Conservation (phyloP, 2,329 filamentous ascomycete genomes). For the Trichoderma hamatum region DNA sequence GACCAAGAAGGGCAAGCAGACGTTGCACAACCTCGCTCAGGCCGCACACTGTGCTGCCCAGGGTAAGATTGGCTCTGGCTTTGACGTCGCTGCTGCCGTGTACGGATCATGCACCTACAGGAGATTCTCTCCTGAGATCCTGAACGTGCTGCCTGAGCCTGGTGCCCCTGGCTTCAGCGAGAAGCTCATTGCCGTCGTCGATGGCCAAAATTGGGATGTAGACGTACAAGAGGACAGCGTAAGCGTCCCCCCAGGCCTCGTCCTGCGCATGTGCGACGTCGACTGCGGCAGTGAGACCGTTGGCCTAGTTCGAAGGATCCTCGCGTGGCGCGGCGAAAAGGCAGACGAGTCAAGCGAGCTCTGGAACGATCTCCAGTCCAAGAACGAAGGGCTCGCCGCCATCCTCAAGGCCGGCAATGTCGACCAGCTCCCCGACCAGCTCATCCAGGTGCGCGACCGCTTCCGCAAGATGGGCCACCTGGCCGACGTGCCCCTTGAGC, state of each 20-base stretch:
- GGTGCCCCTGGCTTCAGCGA: slow-evolving; percentile 68
- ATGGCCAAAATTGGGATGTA: slow-evolving; percentile 75
- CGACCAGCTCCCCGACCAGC: slow-evolving; percentile 49
- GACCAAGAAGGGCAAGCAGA: slow-evolving; percentile 56
- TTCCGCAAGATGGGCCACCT: slow-evolving; percentile 76
- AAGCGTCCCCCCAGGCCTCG: slow-evolving; percentile 70
- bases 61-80: slow-evolving; percentile 93
- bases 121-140: slow-evolving; percentile 82
- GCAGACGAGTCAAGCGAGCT: slow-evolving; percentile 65
- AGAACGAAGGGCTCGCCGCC: slow-evolving; percentile 71
- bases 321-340: slow-evolving; percentile 75
- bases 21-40: slow-evolving; percentile 91
- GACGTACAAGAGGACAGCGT: slow-evolving; percentile 72
- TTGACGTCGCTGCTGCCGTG: slow-evolving; percentile 91
- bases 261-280: slow-evolving; percentile 92
- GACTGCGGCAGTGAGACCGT: slow-evolving; percentile 93
- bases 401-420: slow-evolving; percentile 59
- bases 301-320: slow-evolving; percentile 90
- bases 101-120: slow-evolving; percentile 90
- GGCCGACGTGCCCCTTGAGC: slow-evolving; percentile 86
- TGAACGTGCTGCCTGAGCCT: slow-evolving; percentile 68
- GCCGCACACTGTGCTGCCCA: slow-evolving; percentile 93
- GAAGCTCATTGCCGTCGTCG: slow-evolving; percentile 66
- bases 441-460: slow-evolving; percentile 58
- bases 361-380: slow-evolving; percentile 74